Percentiles rank a stretch among this genome's conserved stretches.
phyloP scores from a whole-genome alignment of 495 filamentous ascomycete genomes.

The Aspergillus steynii region DNA sequence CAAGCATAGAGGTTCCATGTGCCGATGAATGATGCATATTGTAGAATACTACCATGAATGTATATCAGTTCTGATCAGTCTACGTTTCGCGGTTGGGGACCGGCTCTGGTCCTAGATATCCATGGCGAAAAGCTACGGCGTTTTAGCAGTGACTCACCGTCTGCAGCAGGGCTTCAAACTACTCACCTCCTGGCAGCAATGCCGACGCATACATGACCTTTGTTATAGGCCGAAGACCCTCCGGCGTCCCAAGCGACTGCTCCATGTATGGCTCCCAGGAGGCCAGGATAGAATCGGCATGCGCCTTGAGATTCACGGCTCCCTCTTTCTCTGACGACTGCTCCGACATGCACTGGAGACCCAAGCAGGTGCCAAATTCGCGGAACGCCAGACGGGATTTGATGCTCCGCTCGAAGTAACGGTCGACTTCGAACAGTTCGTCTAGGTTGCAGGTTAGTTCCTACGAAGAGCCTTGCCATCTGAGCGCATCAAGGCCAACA shows the following conservation, averaged over 20 bases:
- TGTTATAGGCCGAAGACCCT: conserved; percentile 59
- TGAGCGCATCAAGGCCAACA: neutral
- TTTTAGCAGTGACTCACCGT: conserved; percentile 1
- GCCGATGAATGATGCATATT: conserved; percentile 4
- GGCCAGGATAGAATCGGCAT: conserved; percentile 48
- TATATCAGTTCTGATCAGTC: neutral
- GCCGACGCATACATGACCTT: conserved; percentile 68
- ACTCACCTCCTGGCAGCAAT: conserved; percentile 62
- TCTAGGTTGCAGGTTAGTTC: conserved; percentile 23
- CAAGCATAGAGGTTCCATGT: neutral
- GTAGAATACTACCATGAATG: conserved; percentile 2
- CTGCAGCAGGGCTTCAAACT: neutral
- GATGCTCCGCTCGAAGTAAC: conserved; percentile 40
- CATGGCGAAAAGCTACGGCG: conserved; percentile 35
- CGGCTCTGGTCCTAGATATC: conserved; percentile 41
- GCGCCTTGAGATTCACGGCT: conserved; percentile 37
- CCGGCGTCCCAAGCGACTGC: conserved; percentile 35
- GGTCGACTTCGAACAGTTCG: conserved; percentile 42
- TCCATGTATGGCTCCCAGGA: conserved; percentile 55
- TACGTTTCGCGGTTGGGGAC: conserved; percentile 3
- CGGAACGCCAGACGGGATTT: conserved; percentile 58
- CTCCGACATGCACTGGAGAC: conserved; percentile 52
- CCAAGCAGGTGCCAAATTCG: conserved; percentile 62
- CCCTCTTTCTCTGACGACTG: conserved; percentile 41
- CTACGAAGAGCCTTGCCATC: neutral